Base-by-base conservation (phyloP, 2,329 filamentous ascomycete genomes). In the Hansfordia pulvinata region DNA sequence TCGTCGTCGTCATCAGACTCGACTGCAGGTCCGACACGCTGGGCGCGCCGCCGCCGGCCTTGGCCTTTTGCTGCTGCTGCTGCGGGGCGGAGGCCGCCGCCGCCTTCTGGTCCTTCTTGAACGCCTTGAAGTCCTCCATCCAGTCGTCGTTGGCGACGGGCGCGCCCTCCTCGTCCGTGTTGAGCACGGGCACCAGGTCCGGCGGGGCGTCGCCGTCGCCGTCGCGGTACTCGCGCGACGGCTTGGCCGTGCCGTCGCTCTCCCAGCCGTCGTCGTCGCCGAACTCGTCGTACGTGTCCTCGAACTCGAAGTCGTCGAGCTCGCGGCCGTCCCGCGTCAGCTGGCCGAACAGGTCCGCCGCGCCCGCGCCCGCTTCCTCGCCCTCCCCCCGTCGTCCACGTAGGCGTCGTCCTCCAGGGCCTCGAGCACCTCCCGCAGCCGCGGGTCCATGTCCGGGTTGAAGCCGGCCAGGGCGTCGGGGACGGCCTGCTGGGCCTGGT, bases 401-500 rank as follows among this genome's bases (percentile, higher is more conserved):
- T 84, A 98, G 3, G 80, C 88, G 14, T 98, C 90, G 44, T 98
- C 90, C 25, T 98, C 90, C 17, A 98, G 58, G 8, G 90, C 90
- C 53, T 94, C 86, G 14, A 98, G 57, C 5, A 86, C 85, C 51
- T 98, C 90, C 23, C 90, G 70, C 39, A 98, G 51, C 20, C 88
- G 68, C 3, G 86, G 86, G 44, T 98, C 92, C 90, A 98, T 96
- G 46, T 96, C 86, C 6, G 92, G 90, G 53, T 98, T 80, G 51
- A 98, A 93, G 0, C 90, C 90, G 3, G 81, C 78, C 43, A 98
- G 81, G 6, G 74, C 76, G 54, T 98, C 90, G 1, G 90, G 90
- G 1, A 96, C 60, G 42, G 93, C 72, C 53, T 98, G 90, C 55
- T 94, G 85, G 29, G 85, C 78, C 51, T 96, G 83, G 48, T 96